Percentiles rank a stretch among this genome's conserved stretches.
Conservation (phyloP, 768 basidiomycete species). For the Lenzites betulinus region DNA sequence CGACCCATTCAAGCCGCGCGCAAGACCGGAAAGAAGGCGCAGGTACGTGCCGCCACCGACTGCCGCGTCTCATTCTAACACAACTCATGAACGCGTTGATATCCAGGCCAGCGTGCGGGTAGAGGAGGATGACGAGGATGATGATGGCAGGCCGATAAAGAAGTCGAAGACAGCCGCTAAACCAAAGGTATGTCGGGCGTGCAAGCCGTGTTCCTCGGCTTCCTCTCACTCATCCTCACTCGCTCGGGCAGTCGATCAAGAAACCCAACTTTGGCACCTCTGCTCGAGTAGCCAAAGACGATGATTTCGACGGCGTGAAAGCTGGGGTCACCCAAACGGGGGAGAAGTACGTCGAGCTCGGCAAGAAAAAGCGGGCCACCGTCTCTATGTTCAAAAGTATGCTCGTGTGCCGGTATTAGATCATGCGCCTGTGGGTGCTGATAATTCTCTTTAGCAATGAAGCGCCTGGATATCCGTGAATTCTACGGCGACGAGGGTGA, state of each 20-base stretch:
- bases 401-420: not conserved
- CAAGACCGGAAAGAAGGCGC: slow-evolving; percentile 12
- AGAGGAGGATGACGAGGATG: slow-evolving; percentile 6
- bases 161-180: slow-evolving; percentile 1
- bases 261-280: not conserved
- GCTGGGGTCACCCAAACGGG: slow-evolving; percentile 41
- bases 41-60: not conserved
- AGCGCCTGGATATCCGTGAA: slow-evolving; percentile 73
- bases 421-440: slow-evolving; percentile 33
- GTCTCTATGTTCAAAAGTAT: slow-evolving; percentile 52
- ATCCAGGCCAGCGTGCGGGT: not conserved
- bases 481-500: slow-evolving; percentile 57
- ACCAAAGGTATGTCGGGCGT: slow-evolving; percentile 7
- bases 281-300: not conserved
- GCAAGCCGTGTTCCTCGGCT: too few relatives aligned
- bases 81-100: too few relatives aligned
- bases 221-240: not conserved
- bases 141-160: slow-evolving; percentile 10
- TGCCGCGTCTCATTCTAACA: not conserved
- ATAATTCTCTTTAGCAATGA: slow-evolving; percentile 40
- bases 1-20: slow-evolving; percentile 11
- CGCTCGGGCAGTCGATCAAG: slow-evolving; percentile 5
- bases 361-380: slow-evolving; percentile 70
- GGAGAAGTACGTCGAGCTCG: slow-evolving; percentile 62
- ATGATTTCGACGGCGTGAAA: not conserved